Percentiles rank a stretch among this genome's conserved stretches.
Evolutionary conservation across 2,329 filamentous ascomycete genomes (phyloP).

Genomic region (Claviceps purpurea): DNA sequence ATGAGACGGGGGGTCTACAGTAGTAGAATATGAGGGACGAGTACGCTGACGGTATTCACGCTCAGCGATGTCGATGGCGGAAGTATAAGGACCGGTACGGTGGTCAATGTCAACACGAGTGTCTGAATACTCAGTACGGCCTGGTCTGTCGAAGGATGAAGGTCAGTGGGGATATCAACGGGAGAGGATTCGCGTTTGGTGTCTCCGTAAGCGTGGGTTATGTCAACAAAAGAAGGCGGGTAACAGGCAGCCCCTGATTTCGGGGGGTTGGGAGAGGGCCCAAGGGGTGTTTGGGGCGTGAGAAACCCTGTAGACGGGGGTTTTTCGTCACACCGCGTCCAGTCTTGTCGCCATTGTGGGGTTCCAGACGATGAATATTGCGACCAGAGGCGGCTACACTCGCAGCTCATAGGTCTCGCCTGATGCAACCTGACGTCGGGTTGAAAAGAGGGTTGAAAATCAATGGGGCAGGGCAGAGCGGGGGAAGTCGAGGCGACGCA

Average conservation of each 20-base stretch:
- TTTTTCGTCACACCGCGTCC: slow-evolving; percentile 4
- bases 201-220: slow-evolving; percentile 5
- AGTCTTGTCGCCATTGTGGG: slow-evolving; percentile 1
- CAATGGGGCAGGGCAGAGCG: neutral
- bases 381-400: neutral
- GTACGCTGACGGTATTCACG: slow-evolving; percentile 51
- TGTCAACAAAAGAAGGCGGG: slow-evolving; percentile 12
- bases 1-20: slow-evolving; percentile 19
- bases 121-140: slow-evolving; percentile 40
- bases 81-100: slow-evolving; percentile 33
- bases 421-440: neutral
- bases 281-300: neutral
- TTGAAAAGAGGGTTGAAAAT: neutral
- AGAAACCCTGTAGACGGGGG: slow-evolving; percentile 3
- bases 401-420: neutral
- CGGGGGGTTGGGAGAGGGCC: slow-evolving; percentile 3
- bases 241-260: slow-evolving; percentile 10
- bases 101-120: slow-evolving; percentile 52
- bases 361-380: neutral
- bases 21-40: slow-evolving; percentile 34
- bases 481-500: neutral
- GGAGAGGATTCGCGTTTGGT: slow-evolving; percentile 14
- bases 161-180: slow-evolving; percentile 5
- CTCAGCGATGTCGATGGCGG: slow-evolving; percentile 49
- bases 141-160: slow-evolving; percentile 14